Conservation (phyloP, 2,329 filamentous ascomycete genomes). For the Scopulariopsis brevicaulis region DNA sequence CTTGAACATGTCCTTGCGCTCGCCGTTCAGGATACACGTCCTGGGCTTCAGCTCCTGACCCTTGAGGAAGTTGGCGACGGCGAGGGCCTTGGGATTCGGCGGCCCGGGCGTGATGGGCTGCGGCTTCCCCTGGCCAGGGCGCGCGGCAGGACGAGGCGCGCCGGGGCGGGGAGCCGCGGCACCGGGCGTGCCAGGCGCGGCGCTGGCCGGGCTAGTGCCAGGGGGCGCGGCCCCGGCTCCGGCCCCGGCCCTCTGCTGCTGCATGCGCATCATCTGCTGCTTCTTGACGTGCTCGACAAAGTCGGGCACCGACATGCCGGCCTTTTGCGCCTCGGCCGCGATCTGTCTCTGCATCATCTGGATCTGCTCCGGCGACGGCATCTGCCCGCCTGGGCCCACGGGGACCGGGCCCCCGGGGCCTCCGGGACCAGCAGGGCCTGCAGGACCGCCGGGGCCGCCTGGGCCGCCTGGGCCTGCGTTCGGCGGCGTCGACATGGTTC, state of each 20-base stretch:
- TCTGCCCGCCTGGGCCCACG: constrained; percentile 22
- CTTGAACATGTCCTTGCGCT: constrained; percentile 97
- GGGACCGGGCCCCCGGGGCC: constrained; percentile 16
- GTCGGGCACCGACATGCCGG: constrained; percentile 74
- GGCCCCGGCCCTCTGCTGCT: constrained; percentile 23
- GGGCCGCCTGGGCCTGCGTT: constrained; percentile 11
- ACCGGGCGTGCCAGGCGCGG: constrained; percentile 10
- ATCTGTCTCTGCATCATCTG: constrained; percentile 73
- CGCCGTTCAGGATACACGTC: constrained; percentile 88
- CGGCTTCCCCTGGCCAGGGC: constrained; percentile 32
- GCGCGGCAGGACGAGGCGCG: constrained; percentile 11
- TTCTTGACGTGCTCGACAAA: constrained; percentile 63
- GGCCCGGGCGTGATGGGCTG: constrained; percentile 67
- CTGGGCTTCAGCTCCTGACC: constrained; percentile 77
- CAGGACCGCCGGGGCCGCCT: constrained; percentile 12
- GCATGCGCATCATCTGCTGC: constrained; percentile 38
- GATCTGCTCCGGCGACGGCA: constrained; percentile 75
- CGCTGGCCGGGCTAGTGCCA: constrained; percentile 15
- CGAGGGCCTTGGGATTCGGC: constrained; percentile 79
- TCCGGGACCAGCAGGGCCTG: constrained; percentile 13
- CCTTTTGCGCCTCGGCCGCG: constrained; percentile 69
- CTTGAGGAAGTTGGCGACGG: constrained; percentile 79
- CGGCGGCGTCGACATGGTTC: constrained; percentile 8
- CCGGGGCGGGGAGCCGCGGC: constrained; percentile 7
- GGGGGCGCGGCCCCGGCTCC: constrained; percentile 10